A percentile compares a stretch with the other conserved stretches of the same genome.
These are phyloP conservation scores for Rhizopogon sp. DNA, from an alignment of 768 basidiomycete species.

Conservation along the genomic window DNA sequence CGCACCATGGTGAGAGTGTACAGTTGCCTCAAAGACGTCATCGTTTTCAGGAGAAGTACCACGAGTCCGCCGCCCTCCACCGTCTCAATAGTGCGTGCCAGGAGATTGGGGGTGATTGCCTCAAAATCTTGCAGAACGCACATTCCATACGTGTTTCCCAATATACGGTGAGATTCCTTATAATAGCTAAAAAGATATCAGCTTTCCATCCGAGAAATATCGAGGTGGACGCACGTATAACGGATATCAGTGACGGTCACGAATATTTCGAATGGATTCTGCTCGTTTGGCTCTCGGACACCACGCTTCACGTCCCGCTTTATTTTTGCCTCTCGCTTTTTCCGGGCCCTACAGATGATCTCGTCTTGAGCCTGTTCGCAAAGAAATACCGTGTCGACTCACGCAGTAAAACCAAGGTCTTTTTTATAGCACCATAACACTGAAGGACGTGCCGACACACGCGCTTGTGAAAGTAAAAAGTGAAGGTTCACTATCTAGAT, in stretches of 20 bases:
- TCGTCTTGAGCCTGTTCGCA: neutral
- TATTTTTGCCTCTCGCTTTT: conserved; percentile 95
- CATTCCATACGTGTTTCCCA: conserved; percentile 98
- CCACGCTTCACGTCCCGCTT: conserved; percentile 95
- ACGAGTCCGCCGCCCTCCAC: conserved; percentile 94
- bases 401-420: conserved; percentile 94
- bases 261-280: conserved; percentile 97
- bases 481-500: conserved; percentile 88
- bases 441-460: conserved; percentile 82
- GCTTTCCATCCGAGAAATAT: neutral
- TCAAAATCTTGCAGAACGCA: conserved; percentile 96
- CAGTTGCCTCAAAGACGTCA: conserved; percentile 87
- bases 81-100: conserved; percentile 96
- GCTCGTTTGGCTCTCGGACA: conserved; percentile 89
- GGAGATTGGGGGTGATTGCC: conserved; percentile 94
- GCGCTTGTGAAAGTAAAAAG: conserved; percentile 88
- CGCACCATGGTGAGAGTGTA: conserved; percentile 84
- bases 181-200: conserved; percentile 61
- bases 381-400: conserved; percentile 18
- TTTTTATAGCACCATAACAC: conserved; percentile 99
- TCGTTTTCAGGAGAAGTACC: conserved; percentile 87
- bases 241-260: conserved; percentile 98
- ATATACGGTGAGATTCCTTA: conserved; percentile 94
- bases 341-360: conserved; percentile 65
- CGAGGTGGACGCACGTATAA: conserved; percentile 68